Evolutionary conservation across 257 asterid genomes (phyloP), one percentile per base, ranked within the genome.

Genomic region (Nicotiana tomentosiformis): DNA sequence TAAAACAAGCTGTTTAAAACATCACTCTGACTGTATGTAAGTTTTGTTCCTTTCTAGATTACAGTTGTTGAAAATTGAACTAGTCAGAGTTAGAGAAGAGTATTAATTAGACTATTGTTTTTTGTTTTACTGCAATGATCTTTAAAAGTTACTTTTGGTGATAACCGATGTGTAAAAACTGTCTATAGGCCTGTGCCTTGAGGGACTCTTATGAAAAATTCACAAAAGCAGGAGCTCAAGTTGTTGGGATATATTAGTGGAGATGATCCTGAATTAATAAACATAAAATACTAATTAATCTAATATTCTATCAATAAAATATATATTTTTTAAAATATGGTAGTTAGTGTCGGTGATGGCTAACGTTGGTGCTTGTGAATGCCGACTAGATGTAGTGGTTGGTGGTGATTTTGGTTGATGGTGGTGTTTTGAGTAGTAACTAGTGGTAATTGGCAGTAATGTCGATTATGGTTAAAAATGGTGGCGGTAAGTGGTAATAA

Each of bases 221-320:
- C 78, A 96, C 94, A 92, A 96, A 96, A 89, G 98, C 98, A 5
- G 99, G 99, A 85, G 98, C 98, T 3, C 93, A 90, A 87, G 98
- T 94, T 90, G 88, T 96, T 5, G 98, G 98, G 64, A 94, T 96
- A 32, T 32, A 32, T 32, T 83, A 96, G 99, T 78, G 98, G 95
- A 51, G 97, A 96, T 82, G 92, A 83, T 86, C 11, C 97, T 30
- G 84, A 83, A 58, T 96, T 20, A 20, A 20, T 20, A 20, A 20
- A 20, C 23, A 20, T 20, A 20, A 20, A 20, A 20, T 20, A 20
- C 23, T 20, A 20, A 20, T 20, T 20, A 20, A 20, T 20, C 23
- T 20, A 20, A 20, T 20, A 20, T 20, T 20, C 23, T 20, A 20
- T 20, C 23, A 20, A 20, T 20, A 20, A 20, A 20, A 20, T 20